Percentiles rank a stretch among this genome's conserved stretches.
These are phyloP conservation scores for Sugiyamaella americana DNA, from an alignment of 805 yeast species.

Conservation along the genomic window DNA sequence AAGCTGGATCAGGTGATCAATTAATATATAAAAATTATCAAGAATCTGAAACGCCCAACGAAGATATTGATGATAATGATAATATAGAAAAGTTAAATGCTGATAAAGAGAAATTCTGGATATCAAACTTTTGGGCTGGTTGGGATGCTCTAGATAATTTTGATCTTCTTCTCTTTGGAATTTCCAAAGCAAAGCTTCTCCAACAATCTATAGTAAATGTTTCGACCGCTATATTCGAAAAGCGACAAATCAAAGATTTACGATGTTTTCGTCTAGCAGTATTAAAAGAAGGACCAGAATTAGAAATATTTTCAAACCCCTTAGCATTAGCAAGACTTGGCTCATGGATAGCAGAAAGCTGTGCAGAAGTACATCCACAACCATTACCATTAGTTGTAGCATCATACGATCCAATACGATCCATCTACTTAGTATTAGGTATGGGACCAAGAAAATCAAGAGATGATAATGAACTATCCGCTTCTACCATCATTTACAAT, in stretches of 20 bases:
- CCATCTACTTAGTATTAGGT: conserved; percentile 83
- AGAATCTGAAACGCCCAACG: background rate
- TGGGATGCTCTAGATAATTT: conserved; percentile 56
- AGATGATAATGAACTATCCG: conserved; percentile 30
- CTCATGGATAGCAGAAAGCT: conserved; percentile 83
- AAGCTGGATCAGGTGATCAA: conserved; percentile 31
- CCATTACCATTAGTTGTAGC: conserved; percentile 81
- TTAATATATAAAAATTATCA: background rate
- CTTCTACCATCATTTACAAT: conserved; percentile 50
- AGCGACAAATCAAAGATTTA: conserved; percentile 70
- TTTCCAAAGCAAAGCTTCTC: conserved; percentile 74
- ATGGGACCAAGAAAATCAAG: conserved; percentile 73
- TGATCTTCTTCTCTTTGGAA: conserved; percentile 58
- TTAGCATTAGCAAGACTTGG: conserved; percentile 78
- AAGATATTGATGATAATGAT: conserved; percentile 10
- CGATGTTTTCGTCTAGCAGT: conserved; percentile 81
- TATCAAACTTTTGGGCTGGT: conserved; percentile 62
- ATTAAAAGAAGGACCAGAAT: conserved; percentile 80
- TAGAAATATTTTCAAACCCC: conserved; percentile 76
- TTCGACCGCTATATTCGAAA: conserved; percentile 84
- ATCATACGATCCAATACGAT: conserved; percentile 62
- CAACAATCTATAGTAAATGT: conserved; percentile 82
- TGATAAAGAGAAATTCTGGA: conserved; percentile 57
- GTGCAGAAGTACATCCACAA: conserved; percentile 66
- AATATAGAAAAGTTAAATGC: conserved; percentile 12